Base-by-base conservation (phyloP, 495 filamentous ascomycete species). In the Darksidea phi region DNA sequence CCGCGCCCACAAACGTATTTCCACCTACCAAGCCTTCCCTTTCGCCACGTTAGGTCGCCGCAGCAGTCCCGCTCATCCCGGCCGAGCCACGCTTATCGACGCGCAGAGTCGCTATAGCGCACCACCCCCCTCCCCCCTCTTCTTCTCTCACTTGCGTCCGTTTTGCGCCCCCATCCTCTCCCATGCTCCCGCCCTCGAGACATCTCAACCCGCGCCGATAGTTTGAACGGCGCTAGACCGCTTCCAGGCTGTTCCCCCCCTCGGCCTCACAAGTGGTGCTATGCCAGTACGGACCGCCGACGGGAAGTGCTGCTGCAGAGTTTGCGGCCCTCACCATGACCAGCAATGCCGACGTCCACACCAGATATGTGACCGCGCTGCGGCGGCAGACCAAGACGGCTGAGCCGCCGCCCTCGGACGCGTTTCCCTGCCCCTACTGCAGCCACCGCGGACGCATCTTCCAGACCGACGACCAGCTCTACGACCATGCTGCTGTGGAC, bases 311-410 rank as follows among this genome's bases (percentile, higher is more conserved):
- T 58, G 6, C n/a, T 48, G 53, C 51, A 24, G 34, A 8, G 17
- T n/a, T 3, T 63, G 49, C 21, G 24, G 38, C 15, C 51, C 10
- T 18, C 15, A 48, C 34, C 4, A 57, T 66, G 48, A 52, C 25
- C 10, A 47, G 37, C 23, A 61, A 65, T 45, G 46, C 45, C 21
- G 57, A 55, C 36, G 20, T 52, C 45, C 58, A 58, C 7, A 6
- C 58, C 5, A 21, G 50, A 6, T 68, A 45, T 43, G 48, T 61
- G 17, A 43, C 46, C 13, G 50, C 49, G 5, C 37, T 68, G 46
- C 48, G 57, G 21, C 56, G 47, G 12, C 66, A 68, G 54, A 45
- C 66, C 20, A 68, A 64, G 48, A 67, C 64, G 59, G 55, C 52
- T 45, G 61, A 57, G 2, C 46, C 38, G 4, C 34, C 48, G 10